A percentile compares a stretch with the other conserved stretches of the same genome.
Evolutionary conservation across 768 basidiomycete species (phyloP).

Genomic region (Termitomyces heimii): DNA sequence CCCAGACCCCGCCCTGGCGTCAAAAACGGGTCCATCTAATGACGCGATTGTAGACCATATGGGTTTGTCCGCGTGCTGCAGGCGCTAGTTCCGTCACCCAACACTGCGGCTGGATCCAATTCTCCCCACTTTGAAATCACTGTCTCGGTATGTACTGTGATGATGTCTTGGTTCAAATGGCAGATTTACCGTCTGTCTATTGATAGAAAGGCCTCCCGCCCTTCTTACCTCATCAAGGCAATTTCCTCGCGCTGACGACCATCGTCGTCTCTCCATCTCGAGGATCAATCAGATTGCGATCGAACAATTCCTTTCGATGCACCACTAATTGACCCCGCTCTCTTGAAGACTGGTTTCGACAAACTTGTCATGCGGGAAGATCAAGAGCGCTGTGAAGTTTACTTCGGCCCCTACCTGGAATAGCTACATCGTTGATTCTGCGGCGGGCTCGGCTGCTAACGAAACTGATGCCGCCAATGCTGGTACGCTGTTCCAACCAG

Average conservation of each 20-base stretch:
- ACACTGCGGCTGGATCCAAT: constrained; percentile 24
- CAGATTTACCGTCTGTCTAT: background rate
- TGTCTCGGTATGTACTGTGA: constrained; percentile 16
- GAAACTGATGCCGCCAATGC: constrained; percentile 13
- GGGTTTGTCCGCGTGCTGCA: constrained; percentile 20
- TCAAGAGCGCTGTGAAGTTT: constrained; percentile 14
- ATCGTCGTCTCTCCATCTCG: constrained; percentile 3
- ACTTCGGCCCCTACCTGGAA: constrained; percentile 10
- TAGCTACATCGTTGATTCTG: constrained; percentile 10
- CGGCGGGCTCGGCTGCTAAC: background rate
- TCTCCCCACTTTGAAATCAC: constrained; percentile 27
- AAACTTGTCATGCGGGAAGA: constrained; percentile 16
- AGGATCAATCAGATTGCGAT: constrained; percentile 20
- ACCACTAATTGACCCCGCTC: constrained; percentile 41
- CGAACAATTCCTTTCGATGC: constrained; percentile 35
- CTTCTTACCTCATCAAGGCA: constrained; percentile 4
- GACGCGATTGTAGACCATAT: constrained; percentile 18
- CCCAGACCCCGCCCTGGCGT: constrained; percentile 9
- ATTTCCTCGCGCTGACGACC: constrained; percentile 6
- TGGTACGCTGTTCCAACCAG: constrained; percentile 15
- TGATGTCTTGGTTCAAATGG: background rate
- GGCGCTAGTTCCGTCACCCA: constrained; percentile 7
- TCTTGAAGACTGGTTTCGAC: constrained; percentile 22
- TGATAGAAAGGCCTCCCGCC: constrained; percentile 5
- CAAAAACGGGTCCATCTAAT: constrained; percentile 23